Evolutionary conservation across 106 monocot species (phyloP).

Genomic region (Vanilla planifolia): DNA sequence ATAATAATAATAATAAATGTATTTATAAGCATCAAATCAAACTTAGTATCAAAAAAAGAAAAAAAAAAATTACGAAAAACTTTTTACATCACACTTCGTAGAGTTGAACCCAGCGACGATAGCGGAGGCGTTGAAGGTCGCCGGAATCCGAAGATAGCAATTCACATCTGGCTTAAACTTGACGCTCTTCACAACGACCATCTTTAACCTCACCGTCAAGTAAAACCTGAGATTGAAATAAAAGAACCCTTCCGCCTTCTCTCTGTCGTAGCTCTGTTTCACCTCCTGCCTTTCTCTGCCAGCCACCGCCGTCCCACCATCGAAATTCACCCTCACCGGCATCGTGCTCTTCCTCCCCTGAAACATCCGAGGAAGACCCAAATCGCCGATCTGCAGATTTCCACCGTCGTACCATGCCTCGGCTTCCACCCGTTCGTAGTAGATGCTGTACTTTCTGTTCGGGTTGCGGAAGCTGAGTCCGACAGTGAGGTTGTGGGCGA

Average conservation of each 20-base stretch:
- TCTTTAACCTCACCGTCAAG: constrained; percentile 22
- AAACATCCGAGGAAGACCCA: background rate
- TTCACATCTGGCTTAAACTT: constrained; percentile 23
- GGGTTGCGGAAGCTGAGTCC: constrained; percentile 22
- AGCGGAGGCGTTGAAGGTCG: constrained; percentile 2
- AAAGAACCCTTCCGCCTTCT: constrained; percentile 21
- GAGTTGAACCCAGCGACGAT: constrained; percentile 4
- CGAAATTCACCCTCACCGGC: background rate
- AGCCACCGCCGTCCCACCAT: constrained; percentile 3
- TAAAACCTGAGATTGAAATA: constrained; percentile 13
- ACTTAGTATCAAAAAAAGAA: background rate
- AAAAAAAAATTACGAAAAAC: constrained; percentile 3
- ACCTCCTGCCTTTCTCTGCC: background rate
- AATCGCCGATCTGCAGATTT: background rate
- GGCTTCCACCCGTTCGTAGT: constrained; percentile 12
- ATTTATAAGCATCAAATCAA: too few species aligned
- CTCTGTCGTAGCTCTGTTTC: background rate
- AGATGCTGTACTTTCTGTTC: constrained; percentile 13
- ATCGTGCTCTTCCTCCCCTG: constrained; percentile 24
- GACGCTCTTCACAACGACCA: constrained; percentile 15
- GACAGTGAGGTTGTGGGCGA: constrained; percentile 18
- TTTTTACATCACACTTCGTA: constrained; percentile 12
- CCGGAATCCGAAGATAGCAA: constrained; percentile 20
- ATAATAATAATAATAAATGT: too few species aligned
- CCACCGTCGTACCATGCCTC: constrained; percentile 7